phyloP scores from a whole-genome alignment of 371 early-diverging fungal species.

The Circinella umbellata region DNA sequence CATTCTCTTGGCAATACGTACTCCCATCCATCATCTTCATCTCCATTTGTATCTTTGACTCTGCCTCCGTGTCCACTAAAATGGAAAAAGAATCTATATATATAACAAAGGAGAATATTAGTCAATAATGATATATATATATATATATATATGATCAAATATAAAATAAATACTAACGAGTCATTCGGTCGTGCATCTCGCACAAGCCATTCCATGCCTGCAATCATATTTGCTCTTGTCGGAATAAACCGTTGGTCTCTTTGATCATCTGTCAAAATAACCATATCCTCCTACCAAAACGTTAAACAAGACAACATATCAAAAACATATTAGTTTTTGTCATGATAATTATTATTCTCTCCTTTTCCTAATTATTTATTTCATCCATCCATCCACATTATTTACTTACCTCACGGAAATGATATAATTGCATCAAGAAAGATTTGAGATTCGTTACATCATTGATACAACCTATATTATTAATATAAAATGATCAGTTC shows the following conservation, averaged over 20 bases:
- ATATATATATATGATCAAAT: neutral
- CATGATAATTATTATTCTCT: neutral
- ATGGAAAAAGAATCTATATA: conserved; percentile 77
- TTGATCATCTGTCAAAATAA: conserved; percentile 90
- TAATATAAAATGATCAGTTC: neutral
- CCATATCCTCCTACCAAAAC: conserved; percentile 58
- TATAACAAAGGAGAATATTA: neutral
- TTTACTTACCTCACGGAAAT: conserved; percentile 58
- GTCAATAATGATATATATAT: neutral
- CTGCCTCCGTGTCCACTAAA: conserved; percentile 92
- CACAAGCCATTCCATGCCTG: conserved; percentile 81
- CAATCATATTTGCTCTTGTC: conserved; percentile 77
- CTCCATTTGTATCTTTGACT: conserved; percentile 70
- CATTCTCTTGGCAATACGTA: neutral
- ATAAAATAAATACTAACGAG: conserved; percentile 49
- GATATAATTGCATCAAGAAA: conserved; percentile 69
- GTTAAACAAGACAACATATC: too few species aligned
- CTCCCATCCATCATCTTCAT: conserved; percentile 83
- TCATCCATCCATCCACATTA: neutral
- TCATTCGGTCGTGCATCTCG: conserved; percentile 85
- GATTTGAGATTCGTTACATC: conserved; percentile 86
- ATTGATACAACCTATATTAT: conserved; percentile 80
- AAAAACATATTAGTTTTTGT: neutral
- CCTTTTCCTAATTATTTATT: neutral
- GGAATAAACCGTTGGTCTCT: conserved; percentile 69